Evolutionary conservation across 495 filamentous ascomycete species (phyloP).

Genomic region (Podospora bellae-mahoneyi): DNA sequence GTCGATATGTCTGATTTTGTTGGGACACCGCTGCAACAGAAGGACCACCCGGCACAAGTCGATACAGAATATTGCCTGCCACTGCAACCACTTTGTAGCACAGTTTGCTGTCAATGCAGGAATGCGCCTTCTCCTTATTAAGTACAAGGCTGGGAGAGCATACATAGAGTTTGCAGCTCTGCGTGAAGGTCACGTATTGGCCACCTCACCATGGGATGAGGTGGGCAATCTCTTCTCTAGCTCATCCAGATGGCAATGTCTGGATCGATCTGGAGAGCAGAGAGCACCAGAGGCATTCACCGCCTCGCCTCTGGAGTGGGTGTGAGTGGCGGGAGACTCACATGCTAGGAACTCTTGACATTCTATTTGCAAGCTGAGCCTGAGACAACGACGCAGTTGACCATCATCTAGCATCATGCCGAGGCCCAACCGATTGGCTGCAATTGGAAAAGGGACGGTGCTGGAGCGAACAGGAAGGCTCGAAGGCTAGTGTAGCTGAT

Average conservation of each 20-base stretch:
- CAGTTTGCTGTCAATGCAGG: neutral
- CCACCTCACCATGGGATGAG: neutral
- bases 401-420: constrained; percentile 13
- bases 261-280: neutral
- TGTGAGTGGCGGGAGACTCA: constrained; percentile 13
- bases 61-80: neutral
- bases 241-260: neutral
- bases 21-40: constrained; percentile 10
- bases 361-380: constrained; percentile 15
- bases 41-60: constrained; percentile 1
- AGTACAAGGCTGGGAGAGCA: neutral
- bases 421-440: constrained; percentile 20
- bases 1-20: constrained; percentile 10
- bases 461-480: constrained; percentile 7
- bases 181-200: neutral
- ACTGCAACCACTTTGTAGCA: constrained; percentile 3
- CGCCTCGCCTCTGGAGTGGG: neutral
- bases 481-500: neutral
- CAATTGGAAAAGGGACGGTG: neutral
- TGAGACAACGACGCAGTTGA: neutral
- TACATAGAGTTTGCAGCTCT: neutral
- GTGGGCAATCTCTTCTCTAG: constrained; percentile 4
- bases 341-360: constrained; percentile 18
- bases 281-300: constrained; percentile 3
- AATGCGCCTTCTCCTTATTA: neutral